Evolutionary conservation across 2,329 filamentous ascomycete genomes (phyloP).

Genomic region (Fusarium bulbicola): DNA sequence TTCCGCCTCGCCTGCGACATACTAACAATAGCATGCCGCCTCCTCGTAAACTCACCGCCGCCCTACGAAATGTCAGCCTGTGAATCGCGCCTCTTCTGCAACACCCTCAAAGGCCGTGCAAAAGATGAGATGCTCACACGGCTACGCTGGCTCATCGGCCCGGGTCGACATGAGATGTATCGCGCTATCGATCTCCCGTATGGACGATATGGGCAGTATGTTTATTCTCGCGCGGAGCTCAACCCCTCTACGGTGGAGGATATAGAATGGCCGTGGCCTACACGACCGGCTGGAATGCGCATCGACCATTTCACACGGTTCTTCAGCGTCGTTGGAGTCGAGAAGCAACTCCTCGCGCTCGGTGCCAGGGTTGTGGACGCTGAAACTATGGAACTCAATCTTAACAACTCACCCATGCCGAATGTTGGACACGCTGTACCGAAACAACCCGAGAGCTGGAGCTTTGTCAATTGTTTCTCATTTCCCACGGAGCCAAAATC

Average conservation of each 20-base stretch:
- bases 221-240: slow-evolving; percentile 35
- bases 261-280: slow-evolving; percentile 34
- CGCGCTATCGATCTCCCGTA: slow-evolving; percentile 40
- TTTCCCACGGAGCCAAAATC: slow-evolving; percentile 25
- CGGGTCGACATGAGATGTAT: slow-evolving; percentile 35
- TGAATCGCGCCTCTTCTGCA: slow-evolving; percentile 34
- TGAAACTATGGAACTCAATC: slow-evolving; percentile 38
- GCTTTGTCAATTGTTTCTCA: slow-evolving; percentile 41
- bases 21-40: slow-evolving; percentile 33
- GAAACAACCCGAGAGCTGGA: slow-evolving; percentile 41
- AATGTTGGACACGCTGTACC: neutral
- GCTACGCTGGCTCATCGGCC: slow-evolving; percentile 38
- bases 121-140: slow-evolving; percentile 39
- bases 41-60: slow-evolving; percentile 27
- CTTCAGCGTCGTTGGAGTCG: slow-evolving; percentile 38
- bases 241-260: slow-evolving; percentile 26
- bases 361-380: slow-evolving; percentile 36
- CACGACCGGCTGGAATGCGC: slow-evolving; percentile 1
- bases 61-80: neutral
- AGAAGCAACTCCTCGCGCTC: slow-evolving; percentile 39
- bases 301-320: slow-evolving; percentile 22
- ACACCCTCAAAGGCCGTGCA: slow-evolving; percentile 19
- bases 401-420: slow-evolving; percentile 17
- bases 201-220: slow-evolving; percentile 37
- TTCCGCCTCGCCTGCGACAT: slow-evolving; percentile 32